These are phyloP conservation scores for Phytopythium montanum DNA, from an alignment of 352 stramenopile species.

Conservation along the genomic window DNA sequence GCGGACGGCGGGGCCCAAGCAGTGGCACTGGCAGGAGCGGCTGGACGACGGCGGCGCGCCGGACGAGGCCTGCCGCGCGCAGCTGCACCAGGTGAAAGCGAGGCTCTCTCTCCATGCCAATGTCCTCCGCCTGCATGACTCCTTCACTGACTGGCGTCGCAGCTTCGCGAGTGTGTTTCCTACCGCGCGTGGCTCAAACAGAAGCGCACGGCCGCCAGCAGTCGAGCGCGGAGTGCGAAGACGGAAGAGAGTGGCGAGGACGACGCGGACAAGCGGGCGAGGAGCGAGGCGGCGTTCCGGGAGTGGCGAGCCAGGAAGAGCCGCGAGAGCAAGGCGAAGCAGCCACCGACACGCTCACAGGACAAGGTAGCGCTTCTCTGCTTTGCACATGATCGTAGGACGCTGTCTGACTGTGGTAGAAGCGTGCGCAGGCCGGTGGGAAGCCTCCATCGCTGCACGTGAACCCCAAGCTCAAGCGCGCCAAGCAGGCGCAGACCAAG, in stretches of 20 bases:
- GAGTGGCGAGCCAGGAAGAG: conserved; percentile 37
- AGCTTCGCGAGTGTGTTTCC: conserved; percentile 47
- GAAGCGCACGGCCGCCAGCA: conserved; percentile 13
- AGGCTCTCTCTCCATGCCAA: neutral
- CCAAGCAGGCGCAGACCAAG: conserved; percentile 3
- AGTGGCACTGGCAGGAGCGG: conserved; percentile 73
- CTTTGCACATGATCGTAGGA: neutral
- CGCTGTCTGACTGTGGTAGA: neutral
- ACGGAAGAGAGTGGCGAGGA: neutral
- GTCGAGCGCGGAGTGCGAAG: too few species aligned
- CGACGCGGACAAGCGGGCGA: conserved; percentile 14
- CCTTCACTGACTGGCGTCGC: neutral
- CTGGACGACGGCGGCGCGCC: conserved; percentile 23
- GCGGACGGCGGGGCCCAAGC: conserved; percentile 4
- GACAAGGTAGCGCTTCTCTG: neutral
- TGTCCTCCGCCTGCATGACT: neutral
- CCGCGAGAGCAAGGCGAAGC: conserved; percentile 8
- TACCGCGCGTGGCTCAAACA: conserved; percentile 42
- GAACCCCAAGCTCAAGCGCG: conserved; percentile 30
- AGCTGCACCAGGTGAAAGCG: conserved; percentile 49
- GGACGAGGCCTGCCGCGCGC: conserved; percentile 34
- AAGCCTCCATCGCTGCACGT: conserved; percentile 55
- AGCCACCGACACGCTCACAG: neutral
- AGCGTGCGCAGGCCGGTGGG: neutral
- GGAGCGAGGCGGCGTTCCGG: conserved; percentile 31